Evolutionary conservation across 257 asterid species (phyloP), one percentile per base, ranked within the genome.

Genomic region (Parsonsia alboflavescens): DNA sequence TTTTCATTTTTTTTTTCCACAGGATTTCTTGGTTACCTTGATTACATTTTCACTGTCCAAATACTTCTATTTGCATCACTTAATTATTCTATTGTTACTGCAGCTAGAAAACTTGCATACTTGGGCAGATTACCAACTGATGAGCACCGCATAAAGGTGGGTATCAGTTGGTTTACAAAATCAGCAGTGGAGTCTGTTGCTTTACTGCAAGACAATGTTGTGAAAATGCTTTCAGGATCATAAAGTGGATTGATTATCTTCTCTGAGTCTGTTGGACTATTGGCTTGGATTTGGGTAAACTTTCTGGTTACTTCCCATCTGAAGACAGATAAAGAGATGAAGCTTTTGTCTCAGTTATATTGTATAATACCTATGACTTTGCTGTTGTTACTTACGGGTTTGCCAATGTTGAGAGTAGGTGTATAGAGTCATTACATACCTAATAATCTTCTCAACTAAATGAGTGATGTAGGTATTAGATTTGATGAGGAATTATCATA

Each of bases 91-190:
- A 26, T 36, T 24, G 41, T 26, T 73, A 64, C 75, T 87, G 83
- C 97, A 93, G 99, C 95, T 19, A 83, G 99, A 79, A 94, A 94
- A 85, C 12, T 94, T 54, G 99, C 93, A 12, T 94, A 94, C 85
- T 87, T 94, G 79, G 77, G 86, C 77, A 83, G 99, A 77, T 81
- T 94, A 41, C 99, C 99, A 53, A 94, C 97, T 5, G 92, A 94
- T 41, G 91, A 94, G 87, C 99, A 94, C 84, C 88, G 97, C 45
- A 19, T 89, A 26, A 90, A 87, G 86, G 99, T 94, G 63, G 99
- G 97, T 59, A 70, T 94, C 53, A 94, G 97, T 82, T 94, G 99
- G 99, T 87, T 94, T 22, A 77, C 91, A 26, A 94, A 94, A 80
- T 81, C 93, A 65, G 91, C 88, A 15, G 90, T 94, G 22, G 97